Evolutionary conservation across 257 asterid species (phyloP).

Genomic region (Nicotiana otophora): DNA sequence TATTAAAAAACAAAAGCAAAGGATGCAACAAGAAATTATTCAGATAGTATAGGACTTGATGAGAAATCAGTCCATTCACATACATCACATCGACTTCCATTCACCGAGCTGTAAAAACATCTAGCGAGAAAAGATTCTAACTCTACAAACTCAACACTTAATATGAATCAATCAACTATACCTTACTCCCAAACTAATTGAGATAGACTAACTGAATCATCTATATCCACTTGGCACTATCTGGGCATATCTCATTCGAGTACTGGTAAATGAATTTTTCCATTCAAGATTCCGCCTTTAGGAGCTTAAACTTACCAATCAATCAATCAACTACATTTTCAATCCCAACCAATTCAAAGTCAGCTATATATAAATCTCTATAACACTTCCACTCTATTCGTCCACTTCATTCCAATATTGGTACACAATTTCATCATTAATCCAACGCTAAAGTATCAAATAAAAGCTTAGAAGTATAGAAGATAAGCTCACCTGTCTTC

Average conservation of each 20-base stretch:
- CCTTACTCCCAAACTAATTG: background rate
- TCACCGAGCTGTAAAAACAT: background rate
- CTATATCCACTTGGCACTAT: background rate
- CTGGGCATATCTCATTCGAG: background rate
- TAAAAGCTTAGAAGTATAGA: background rate
- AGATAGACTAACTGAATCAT: background rate
- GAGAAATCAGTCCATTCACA: background rate
- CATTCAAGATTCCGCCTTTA: background rate
- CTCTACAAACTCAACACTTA: background rate
- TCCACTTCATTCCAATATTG: background rate
- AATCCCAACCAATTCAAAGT: background rate
- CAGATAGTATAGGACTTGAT: background rate
- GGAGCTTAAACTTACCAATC: background rate
- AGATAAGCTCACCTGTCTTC: slow-evolving; percentile 54
- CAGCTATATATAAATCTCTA: background rate
- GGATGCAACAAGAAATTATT: background rate
- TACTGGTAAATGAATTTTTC: background rate
- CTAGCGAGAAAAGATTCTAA: background rate
- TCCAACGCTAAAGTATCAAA: background rate
- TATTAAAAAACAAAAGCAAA: background rate
- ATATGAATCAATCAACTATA: background rate
- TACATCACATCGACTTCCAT: background rate
- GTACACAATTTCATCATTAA: background rate
- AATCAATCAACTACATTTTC: background rate
- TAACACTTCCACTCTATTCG: background rate